Base-by-base conservation (phyloP, 2,329 filamentous ascomycete genomes). In the Fusarium tanahbumbuense region DNA sequence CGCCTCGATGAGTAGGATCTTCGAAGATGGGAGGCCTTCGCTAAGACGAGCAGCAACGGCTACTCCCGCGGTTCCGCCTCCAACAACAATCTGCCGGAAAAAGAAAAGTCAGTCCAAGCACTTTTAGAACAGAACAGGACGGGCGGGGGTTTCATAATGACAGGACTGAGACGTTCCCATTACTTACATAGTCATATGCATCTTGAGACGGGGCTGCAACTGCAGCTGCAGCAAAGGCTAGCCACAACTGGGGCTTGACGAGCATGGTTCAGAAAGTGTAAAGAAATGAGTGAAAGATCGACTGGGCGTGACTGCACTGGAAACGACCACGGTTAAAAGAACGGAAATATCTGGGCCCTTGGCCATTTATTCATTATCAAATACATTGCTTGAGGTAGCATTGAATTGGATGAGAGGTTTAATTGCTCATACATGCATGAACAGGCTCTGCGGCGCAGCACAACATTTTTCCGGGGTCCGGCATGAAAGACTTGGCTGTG, bases 31-130 rank as follows among this genome's bases (percentile, higher is more conserved):
- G 11, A 64, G 62, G 28, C 77, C 69, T 48, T 78, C 70, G 27
- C 72, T 78, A 2, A 79, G 67, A 12, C 77, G 71, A 18, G 76
- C 75, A 18, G 77, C 77, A 7, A 78, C 72, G 12, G 75, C 75
- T 11, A 79, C 69, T 11, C 77, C 77, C 9, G 75, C 74, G 6
- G 77, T 77, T 2, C 77, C 77, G 4, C 77, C 77, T 12, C 77
- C 77, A 3, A 77, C 65, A n/a, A 79, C 71, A 22, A 79, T 73
- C 62, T 65, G 9, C 4, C 48, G 13, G 30, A 37, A 11, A 20
- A 13, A 18, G 8, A 3, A 32, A 23, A 27, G 41, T 65, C 27
- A 65, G 41, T 3, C 12, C 20, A 16, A 23, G 22, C n/a, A 20
- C 34, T 22, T 47, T 3, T n/a, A 41, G 8, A 52, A 4, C 15